Evolutionary conservation across 495 filamentous ascomycete species (phyloP), one percentile per base, ranked within the genome.

Genomic region (Haplographium delicatum): DNA sequence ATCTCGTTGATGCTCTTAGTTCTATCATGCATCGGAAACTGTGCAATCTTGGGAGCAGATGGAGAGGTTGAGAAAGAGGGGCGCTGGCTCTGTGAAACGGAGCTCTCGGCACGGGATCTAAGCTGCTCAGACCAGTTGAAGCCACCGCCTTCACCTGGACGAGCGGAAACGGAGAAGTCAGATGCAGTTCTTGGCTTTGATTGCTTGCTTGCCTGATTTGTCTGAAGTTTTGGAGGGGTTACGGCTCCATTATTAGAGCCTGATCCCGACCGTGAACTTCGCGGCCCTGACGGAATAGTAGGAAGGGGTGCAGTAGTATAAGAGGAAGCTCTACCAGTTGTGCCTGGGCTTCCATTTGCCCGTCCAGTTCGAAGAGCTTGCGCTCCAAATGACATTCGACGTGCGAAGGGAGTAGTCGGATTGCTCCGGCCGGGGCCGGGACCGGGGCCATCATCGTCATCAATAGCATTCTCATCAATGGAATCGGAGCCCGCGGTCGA

Each of bases 121-220:
- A 95, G 81, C 70, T 91, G 88, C 69, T 95, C 90, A 68, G 88
- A 86, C 86, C 90, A 95, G 67, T 93, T 91, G 75, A 89, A 93
- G 64, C 83, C 60, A 49, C 45, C 34, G 22, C 72, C 85, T 79
- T 90, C 88, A 73, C 88, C 88, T 91, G 76, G 69, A 61, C 71
- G 73, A 70, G 68, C 68, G 64, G 66, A 62, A 76, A 58, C 58
- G 38, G 57, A 40, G 61, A 58, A 57, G 78, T 86, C 72, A 86
- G 81, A 74, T 72, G 66, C 64, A 61, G 74, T 70, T 82, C 71
- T 75, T 56, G 67, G 57, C 58, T 67, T 66, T 65, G 65, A 67
- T 69, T 69, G 63, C 61, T 62, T 69, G 76, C 75, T 78, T 78
- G 74, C 59, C 59, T 62, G 59, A 49, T 50, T 23, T 58, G 44